A percentile compares a stretch with the other conserved stretches of the same genome.
These are phyloP conservation scores for Solidago caesia DNA, from an alignment of 129 eudicot species.

Conservation along the genomic window DNA sequence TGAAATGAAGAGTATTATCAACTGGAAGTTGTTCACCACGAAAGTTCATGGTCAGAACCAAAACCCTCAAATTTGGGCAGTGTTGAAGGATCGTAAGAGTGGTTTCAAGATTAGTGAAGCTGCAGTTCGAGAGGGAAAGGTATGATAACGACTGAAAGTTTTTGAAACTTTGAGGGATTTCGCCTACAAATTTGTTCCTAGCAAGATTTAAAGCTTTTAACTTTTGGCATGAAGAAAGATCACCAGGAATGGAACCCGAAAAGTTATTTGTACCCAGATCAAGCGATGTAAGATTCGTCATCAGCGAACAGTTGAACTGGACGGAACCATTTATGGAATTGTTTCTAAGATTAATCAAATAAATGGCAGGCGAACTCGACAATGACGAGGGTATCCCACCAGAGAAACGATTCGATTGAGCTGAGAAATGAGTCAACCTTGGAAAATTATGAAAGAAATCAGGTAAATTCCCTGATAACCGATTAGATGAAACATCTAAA, in stretches of 20 bases:
- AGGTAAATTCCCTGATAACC: not conserved
- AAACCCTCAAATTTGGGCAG: slow-evolving; percentile 12
- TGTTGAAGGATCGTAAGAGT: slow-evolving; percentile 14
- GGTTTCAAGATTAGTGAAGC: slow-evolving; percentile 8
- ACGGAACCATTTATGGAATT: not conserved
- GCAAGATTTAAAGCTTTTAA: slow-evolving; percentile 20
- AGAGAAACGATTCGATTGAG: slow-evolving; percentile 5
- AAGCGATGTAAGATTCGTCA: not conserved
- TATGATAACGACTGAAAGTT: slow-evolving; percentile 9
- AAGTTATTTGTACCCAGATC: slow-evolving; percentile 17
- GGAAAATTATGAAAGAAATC: slow-evolving; percentile 19
- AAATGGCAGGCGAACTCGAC: not conserved
- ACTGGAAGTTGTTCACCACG: slow-evolving; percentile 2
- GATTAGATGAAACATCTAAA: slow-evolving; percentile 1
- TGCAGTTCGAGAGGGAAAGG: slow-evolving; percentile 22
- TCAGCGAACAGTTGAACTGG: slow-evolving; percentile 1
- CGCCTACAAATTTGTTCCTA: slow-evolving; percentile 7
- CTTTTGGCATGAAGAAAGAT: slow-evolving; percentile 9
- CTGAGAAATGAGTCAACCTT: slow-evolving; percentile 4
- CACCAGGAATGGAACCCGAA: slow-evolving; percentile 11
- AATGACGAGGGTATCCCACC: slow-evolving; percentile 12
- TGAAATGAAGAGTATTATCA: slow-evolving; percentile 13
- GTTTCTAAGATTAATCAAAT: slow-evolving; percentile 10
- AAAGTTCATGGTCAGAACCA: slow-evolving; percentile 18
- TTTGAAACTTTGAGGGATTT: not conserved